Base-by-base conservation (phyloP, 805 yeast genomes). In the Candida gorgasii region DNA sequence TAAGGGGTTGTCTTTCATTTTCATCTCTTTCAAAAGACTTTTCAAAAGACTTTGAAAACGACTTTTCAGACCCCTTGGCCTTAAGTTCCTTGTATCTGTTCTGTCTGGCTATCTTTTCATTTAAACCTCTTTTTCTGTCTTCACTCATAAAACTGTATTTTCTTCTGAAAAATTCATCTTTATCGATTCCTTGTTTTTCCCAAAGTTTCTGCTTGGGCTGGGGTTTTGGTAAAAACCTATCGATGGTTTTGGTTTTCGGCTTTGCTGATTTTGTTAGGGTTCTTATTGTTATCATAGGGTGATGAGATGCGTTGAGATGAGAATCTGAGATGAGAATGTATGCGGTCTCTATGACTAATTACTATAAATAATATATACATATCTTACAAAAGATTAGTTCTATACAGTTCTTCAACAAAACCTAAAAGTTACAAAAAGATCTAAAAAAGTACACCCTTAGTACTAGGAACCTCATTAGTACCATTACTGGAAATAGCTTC, bases 401-500 rank as follows among this genome's bases (percentile, higher is more conserved):
- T n/a, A n/a, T n/a, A n/a, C n/a, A n/a, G n/a, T n/a, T n/a, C n/a
- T n/a, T n/a, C n/a, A n/a, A n/a, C n/a, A n/a, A n/a, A n/a, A n/a
- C n/a, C n/a, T n/a, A n/a, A n/a, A n/a, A n/a, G n/a, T n/a, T n/a
- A n/a, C n/a, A n/a, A n/a, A n/a, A n/a, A n/a, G n/a, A n/a, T n/a
- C 15, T 40, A 40, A 13, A 40, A 40, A 9, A 40, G 30, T 13
- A 93, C 98, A 42, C 99, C 99, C 68, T 93, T 93, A 8, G 99
- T 93, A 42, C 95, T 84, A 15, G 99, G 99, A 35, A 93, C 87
- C 48, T 93, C 99, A 58, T 89, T 75, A 17, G 84, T 79, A 23
- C 97, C 98, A 23, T 89, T 89, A 51, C 78, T 74, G 8, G 92
- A 75, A 37, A 78, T 82, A 17, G 98, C 92, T 59, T 89, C 96